phyloP scores from a whole-genome alignment of 495 filamentous ascomycete species.

The Elaphomyces granulatus region DNA sequence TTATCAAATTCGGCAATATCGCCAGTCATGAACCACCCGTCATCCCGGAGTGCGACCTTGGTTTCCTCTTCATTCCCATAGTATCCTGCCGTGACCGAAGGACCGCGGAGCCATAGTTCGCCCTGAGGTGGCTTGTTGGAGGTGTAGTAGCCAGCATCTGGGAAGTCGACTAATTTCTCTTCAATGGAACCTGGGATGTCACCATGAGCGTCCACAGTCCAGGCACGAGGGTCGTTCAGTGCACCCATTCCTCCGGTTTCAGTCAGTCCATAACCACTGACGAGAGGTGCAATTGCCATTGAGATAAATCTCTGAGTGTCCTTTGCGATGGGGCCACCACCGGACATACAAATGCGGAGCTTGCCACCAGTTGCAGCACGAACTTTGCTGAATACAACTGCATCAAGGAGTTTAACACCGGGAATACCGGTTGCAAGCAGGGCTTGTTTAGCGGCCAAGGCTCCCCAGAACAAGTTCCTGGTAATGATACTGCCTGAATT shows the following conservation, averaged over 20 bases:
- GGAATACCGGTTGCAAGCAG: constrained; percentile 52
- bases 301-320: constrained; percentile 63
- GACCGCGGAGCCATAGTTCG: constrained; percentile 67
- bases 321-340: constrained; percentile 54
- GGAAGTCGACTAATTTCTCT: constrained; percentile 69
- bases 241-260: constrained; percentile 71
- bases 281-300: constrained; percentile 59
- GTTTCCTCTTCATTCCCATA: constrained; percentile 58
- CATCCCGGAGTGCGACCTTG: constrained; percentile 44
- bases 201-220: constrained; percentile 57
- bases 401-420: constrained; percentile 45
- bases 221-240: constrained; percentile 60
- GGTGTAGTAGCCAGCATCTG: constrained; percentile 64
- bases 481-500: constrained; percentile 45
- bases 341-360: constrained; percentile 53
- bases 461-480: constrained; percentile 66
- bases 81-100: constrained; percentile 47
- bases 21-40: constrained; percentile 74
- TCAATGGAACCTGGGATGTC: constrained; percentile 53
- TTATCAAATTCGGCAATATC: constrained; percentile 64
- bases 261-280: constrained; percentile 67
- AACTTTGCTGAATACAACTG: constrained; percentile 61
- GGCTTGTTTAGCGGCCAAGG: constrained; percentile 54
- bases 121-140: constrained; percentile 70
- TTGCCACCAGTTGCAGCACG: constrained; percentile 62